Evolutionary conservation across 805 yeast species (phyloP), one percentile per base, ranked within the genome.

Genomic region (Helenozyma rhizophorensis): DNA sequence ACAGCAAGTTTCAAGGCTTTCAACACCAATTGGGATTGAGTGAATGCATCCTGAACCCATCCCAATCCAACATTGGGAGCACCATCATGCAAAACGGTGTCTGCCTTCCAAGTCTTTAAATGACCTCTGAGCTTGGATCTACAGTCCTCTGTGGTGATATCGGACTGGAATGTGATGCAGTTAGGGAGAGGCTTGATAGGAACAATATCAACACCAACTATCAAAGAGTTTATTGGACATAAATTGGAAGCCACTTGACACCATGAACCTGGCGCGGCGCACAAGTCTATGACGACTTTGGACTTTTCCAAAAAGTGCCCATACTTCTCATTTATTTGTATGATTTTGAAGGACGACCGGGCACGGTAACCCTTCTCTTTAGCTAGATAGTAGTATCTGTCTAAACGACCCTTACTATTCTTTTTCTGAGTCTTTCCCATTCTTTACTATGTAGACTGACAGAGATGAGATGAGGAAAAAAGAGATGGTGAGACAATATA

Each of bases 211-310:
- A 93, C 98, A 61, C 98, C 98, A 34, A 93, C 87, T 52, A 93
- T 93, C 47, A 93, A 72, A 1, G 97, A 86, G 60, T 88, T 87
- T 1, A 88, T 70, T 2, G 98, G 97, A 64, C 97, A 88, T 33
- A 87, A 62, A 40, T 88, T 84, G 1, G 95, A 79, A 1, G 98
- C 98, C 27, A 93, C 97, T 67, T 93, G 98, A 74, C 98, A 93
- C 98, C 98, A 93, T 3, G 97, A 87, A 36, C 98, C 98, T 25
- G 97, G 97, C 9, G 98, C 98, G 33, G 97, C 97, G 80, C 98
- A 93, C 50, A 93, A 71, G 74, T 93, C 98, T 32, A 93, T 85
- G 27, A 93, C 96, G 26, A 93, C 97, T 59, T 87, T 93, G 13
- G 96, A 86, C 55, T 86, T 84, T 50, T 89, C 96, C 33, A 89